Base-by-base conservation (phyloP, 257 asterid genomes). In the Penstemon eatonii region DNA sequence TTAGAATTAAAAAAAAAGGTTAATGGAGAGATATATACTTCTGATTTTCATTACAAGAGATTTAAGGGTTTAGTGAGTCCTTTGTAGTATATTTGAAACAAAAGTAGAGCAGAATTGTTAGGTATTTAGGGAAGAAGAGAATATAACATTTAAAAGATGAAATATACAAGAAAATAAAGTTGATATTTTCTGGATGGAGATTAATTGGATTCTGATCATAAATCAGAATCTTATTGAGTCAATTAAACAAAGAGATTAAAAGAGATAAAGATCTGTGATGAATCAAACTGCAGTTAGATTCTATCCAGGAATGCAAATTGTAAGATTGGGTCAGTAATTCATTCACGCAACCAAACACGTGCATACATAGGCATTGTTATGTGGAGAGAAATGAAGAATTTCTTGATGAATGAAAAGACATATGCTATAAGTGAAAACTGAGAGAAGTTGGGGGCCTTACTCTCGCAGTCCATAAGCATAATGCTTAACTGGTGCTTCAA, bases 391-490 rank as follows among this genome's bases (percentile, higher is more conserved):
- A 49, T 50, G 3, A 60, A 69, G 46, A 70, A 69, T 59, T 6
- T 10, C n/a, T 44, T 46, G 54, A 45, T 56, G 12, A 25, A 56
- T 56, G 56, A 12, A 47, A 58, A 69, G 4, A n/a, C 39, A 68
- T 56, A 68, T 56, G 36, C 9, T 36, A 49, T 10, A 19, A 56
- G 54, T 33, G 46, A 56, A 41, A 69, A 15, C 51, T n/a, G 25
- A 38, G 60, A 58, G 52, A 65, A 71, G 56, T 60, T 50, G 47
- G 6, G 51, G 46, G 73, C 70, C 92, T 84, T 83, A 91, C 97
- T 80, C 87, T 81, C 78, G 82, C 52, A 91, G 81, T 66, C 90
- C 95, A 77, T 80, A 68, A 47, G 84, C 84, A 75, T 87, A 91
- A 64, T 60, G 82, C 83, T 80, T 91, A 57, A 56, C 46, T 50